Evolutionary conservation across 2,329 filamentous ascomycete genomes (phyloP), one percentile per base, ranked within the genome.

Genomic region (Curvularia sp.): DNA sequence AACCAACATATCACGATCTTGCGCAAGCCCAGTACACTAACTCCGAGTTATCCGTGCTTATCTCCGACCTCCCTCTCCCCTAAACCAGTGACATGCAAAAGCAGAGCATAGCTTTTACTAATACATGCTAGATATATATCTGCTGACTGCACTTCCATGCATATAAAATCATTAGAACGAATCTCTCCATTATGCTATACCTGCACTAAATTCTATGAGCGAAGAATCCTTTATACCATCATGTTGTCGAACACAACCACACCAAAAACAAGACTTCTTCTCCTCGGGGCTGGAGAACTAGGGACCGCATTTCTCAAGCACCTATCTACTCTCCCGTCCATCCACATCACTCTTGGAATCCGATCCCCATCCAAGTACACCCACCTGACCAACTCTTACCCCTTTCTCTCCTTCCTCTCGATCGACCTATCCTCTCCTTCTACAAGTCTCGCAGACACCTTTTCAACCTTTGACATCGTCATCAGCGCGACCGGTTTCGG

Each of bases 241-340:
- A 44, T 44, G 42, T 18, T 22, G 26, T 44, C 24, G 15, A 26
- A 28, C 15, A 28, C 24, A 44, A 63, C 58, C 24, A 8, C 53
- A 13, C 18, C 58, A 8, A 31, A 47, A 46, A 66, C 50, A 0
- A 54, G 63, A 22, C 77, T 89, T 56, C 85, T 90, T 49, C 79
- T 90, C 50, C 77, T 91, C 57, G 88, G 88, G 52, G 85, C 85
- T n/a, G 88, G 88, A 57, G 88, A 90, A 76, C 83, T 90, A 13
- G 88, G 88, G 49, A 76, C 79, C 4, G 80, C 84, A 15, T 78
- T 90, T 57, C 76, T 89, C 15, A 71, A 80, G 31, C 78, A 81
- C 10, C 80, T 90, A 7, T 70, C 78, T 13, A 49, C 63, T 0
- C 84, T 88, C 62, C 79, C 83, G 0, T 67, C 75, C 38, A 74